These are phyloP conservation scores for Leccinum broughii DNA, from an alignment of 768 basidiomycete species.

Conservation along the genomic window DNA sequence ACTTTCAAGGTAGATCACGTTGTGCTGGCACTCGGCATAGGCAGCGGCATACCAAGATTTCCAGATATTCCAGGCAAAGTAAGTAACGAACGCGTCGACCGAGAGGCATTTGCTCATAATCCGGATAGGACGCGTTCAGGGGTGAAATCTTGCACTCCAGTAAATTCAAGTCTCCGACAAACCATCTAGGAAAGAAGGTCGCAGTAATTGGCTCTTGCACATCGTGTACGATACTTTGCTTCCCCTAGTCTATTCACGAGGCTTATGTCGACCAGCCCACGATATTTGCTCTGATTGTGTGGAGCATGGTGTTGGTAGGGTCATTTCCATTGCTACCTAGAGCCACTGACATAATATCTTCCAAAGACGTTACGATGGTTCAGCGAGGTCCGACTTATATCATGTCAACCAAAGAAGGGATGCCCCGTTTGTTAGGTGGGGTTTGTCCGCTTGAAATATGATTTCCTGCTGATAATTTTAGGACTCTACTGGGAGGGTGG, in stretches of 20 bases:
- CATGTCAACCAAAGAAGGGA: constrained; percentile 46
- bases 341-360: background rate
- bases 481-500: constrained; percentile 46
- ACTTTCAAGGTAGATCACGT: constrained; percentile 48
- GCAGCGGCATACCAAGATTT: constrained; percentile 43
- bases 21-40: constrained; percentile 51
- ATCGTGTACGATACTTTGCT: constrained; percentile 42
- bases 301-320: constrained; percentile 45
- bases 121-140: constrained; percentile 53
- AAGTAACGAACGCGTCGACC: constrained; percentile 1
- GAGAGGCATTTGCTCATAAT: constrained; percentile 3
- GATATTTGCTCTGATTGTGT: constrained; percentile 51
- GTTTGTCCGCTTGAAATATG: constrained; percentile 15
- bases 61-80: constrained; percentile 49
- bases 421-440: constrained; percentile 26
- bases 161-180: constrained; percentile 52
- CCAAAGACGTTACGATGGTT: constrained; percentile 45
- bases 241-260: background rate
- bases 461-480: constrained; percentile 7
- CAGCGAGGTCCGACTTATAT: constrained; percentile 58
- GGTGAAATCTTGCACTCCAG: constrained; percentile 63
- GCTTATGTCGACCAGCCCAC: constrained; percentile 37
- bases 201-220: constrained; percentile 69
- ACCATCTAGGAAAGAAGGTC: constrained; percentile 68
- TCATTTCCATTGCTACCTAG: background rate